Base-by-base conservation (phyloP, 75 land plant genomes). In the Pinus taeda region DNA sequence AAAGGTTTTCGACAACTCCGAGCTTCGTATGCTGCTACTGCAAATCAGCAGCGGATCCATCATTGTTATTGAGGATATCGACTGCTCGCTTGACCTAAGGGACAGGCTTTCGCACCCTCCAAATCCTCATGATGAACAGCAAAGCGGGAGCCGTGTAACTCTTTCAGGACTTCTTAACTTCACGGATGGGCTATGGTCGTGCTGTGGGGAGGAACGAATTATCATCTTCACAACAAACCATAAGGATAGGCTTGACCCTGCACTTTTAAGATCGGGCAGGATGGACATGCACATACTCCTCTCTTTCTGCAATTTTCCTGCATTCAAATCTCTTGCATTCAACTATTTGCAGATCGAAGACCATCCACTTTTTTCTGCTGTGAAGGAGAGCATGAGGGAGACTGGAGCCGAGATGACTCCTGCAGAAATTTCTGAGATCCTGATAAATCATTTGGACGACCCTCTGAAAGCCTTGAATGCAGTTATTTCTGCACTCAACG, bases 221-320 rank as follows among this genome's bases (percentile, higher is more conserved):
- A 81, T 87, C 76, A 69, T 87, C 15, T 85, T 87, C 81, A 87
- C 89, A 2, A 87, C 89, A 5, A 87, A 87, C 73, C 75, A 81
- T 74, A 79, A 83, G 59, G 81, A 87, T 21, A 55, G 78, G 64
- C 84, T 87, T 12, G 87, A 85, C 39, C 76, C 84, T 5, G 89
- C 89, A 14, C 26, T 86, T 70, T 77, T 82, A 26, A 65, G 89
- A 57, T 33, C 33, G 2, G 33, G 33, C 2, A 33, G 33, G 33
- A 33, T 33, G 33, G 33, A 33, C 33, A 33, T 33, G 33, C 33
- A 33, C 33, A 33, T 33, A 33, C 33, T 33, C 33, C 33, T 33
- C 33, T 33, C 33, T 75, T 87, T 81, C 75, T 87, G 89, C 70
- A 74, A 64, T 13, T 79, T 82, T 57, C 20, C 74, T 26, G 81